These are phyloP conservation scores for Pecoramyces ruminantium DNA, from an alignment of 192 early-diverging fungal genomes.

Conservation along the genomic window DNA sequence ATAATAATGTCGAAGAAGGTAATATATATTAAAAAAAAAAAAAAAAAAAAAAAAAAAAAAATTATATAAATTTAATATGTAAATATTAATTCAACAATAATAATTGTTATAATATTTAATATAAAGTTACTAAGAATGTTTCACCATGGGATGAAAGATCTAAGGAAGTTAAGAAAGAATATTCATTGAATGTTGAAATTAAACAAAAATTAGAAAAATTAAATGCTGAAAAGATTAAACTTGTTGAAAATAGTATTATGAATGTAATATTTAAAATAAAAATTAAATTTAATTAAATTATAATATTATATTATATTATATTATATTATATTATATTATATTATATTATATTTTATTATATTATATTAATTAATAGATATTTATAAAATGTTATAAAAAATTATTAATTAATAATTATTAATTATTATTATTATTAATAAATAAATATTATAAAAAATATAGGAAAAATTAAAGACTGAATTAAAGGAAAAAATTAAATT, in stretches of 20 bases:
- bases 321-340: no score
- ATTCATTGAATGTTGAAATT: conserved; percentile 63
- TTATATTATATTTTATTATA: no score
- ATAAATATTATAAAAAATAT: no score
- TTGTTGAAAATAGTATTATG: conserved; percentile 59
- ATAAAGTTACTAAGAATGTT: conserved; percentile 16
- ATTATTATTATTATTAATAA: no score
- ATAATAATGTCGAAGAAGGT: conserved; percentile 26
- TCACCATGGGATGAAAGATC: conserved; percentile 69
- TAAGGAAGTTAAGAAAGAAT: conserved; percentile 59
- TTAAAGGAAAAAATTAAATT: conserved; percentile 36
- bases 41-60: neutral
- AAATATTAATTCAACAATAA: no score
- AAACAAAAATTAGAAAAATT: conserved; percentile 57
- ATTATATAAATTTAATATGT: no score
- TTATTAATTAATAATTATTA: no score
- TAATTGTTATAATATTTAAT: neutral
- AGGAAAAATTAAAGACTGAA: conserved; percentile 62
- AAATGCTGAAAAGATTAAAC: conserved; percentile 57
- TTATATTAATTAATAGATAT: no score
- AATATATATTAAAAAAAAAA: neutral
- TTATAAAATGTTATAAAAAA: no score
- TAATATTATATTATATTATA: no score
- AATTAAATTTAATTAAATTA: neutral
- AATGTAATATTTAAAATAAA: conserved; percentile 24